phyloP scores from a whole-genome alignment of 306 rosid genomes.

The Pterocarpus santalinus region DNA sequence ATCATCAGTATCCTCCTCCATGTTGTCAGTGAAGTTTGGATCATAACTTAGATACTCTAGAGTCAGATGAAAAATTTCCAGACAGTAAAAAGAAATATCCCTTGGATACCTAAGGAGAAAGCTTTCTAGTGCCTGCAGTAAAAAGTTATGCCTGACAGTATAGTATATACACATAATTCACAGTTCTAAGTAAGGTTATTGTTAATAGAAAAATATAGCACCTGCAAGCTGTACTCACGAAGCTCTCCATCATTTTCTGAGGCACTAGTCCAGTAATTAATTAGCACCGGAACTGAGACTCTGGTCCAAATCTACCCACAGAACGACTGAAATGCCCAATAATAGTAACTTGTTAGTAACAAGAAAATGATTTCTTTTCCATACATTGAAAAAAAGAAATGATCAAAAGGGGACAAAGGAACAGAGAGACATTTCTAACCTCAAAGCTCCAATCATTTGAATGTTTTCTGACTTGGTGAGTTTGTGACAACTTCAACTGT shows the following conservation, averaged over 20 bases:
- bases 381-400: background rate
- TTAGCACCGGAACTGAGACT: constrained; percentile 89
- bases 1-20: constrained; percentile 98
- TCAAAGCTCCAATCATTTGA: constrained; percentile 98
- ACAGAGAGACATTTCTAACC: constrained; percentile 58
- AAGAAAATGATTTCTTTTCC: constrained; percentile 17
- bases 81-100: constrained; percentile 87
- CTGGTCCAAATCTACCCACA: constrained; percentile 96
- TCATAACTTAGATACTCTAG: constrained; percentile 92
- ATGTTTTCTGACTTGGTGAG: constrained; percentile 85
- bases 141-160: constrained; percentile 20
- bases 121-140: constrained; percentile 86
- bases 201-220: constrained; percentile 44
- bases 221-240: constrained; percentile 99
- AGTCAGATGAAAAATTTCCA: constrained; percentile 86
- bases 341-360: constrained; percentile 42
- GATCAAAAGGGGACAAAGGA: background rate
- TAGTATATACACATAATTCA: background rate
- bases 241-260: constrained; percentile 98
- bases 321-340: constrained; percentile 75
- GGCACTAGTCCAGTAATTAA: constrained; percentile 83
- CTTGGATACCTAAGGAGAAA: constrained; percentile 96
- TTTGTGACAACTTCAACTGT: constrained; percentile 77
- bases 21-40: constrained; percentile 97
- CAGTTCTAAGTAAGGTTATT: background rate